phyloP scores from a whole-genome alignment of 2,329 filamentous ascomycete genomes.

The Fusarium oxysporum region DNA sequence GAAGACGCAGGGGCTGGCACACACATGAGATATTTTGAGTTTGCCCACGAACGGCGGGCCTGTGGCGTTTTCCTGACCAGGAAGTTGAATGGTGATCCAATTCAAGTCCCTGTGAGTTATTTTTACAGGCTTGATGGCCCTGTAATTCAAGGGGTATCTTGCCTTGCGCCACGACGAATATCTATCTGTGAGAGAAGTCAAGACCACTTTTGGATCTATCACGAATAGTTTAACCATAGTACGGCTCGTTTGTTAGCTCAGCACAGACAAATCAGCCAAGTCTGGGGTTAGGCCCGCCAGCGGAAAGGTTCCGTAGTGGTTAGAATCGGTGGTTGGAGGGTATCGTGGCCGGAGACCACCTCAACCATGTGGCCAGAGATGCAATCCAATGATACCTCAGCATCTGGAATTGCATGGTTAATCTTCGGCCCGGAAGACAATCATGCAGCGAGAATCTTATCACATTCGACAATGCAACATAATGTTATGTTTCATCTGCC shows the following conservation, averaged over 20 bases:
- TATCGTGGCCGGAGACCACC: constrained; percentile 10
- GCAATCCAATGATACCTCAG: constrained; percentile 5
- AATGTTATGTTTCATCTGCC: constrained; percentile 6
- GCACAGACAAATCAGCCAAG: constrained; percentile 2
- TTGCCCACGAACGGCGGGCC: constrained; percentile 40
- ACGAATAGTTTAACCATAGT: neutral
- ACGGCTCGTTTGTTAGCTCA: constrained; percentile 8
- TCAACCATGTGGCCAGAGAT: constrained; percentile 14
- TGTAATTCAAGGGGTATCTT: neutral
- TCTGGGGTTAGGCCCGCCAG: constrained; percentile 1
- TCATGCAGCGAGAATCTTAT: constrained; percentile 20
- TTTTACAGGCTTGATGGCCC: constrained; percentile 23
- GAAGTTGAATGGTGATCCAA: constrained; percentile 26
- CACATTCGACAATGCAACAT: constrained; percentile 17
- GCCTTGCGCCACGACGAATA: constrained; percentile 14
- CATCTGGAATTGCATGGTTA: constrained; percentile 23
- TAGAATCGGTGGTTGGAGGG: constrained; percentile 29
- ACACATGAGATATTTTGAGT: constrained; percentile 30
- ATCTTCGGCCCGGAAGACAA: constrained; percentile 21
- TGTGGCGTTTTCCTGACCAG: constrained; percentile 35
- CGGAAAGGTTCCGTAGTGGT: constrained; percentile 37
- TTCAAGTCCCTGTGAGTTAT: constrained; percentile 32
- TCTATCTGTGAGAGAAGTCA: neutral
- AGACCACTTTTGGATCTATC: neutral
- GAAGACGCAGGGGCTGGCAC: constrained; percentile 42